These are phyloP conservation scores for Trichoderma erinaceum DNA, from an alignment of 495 filamentous ascomycete genomes.

Conservation along the genomic window DNA sequence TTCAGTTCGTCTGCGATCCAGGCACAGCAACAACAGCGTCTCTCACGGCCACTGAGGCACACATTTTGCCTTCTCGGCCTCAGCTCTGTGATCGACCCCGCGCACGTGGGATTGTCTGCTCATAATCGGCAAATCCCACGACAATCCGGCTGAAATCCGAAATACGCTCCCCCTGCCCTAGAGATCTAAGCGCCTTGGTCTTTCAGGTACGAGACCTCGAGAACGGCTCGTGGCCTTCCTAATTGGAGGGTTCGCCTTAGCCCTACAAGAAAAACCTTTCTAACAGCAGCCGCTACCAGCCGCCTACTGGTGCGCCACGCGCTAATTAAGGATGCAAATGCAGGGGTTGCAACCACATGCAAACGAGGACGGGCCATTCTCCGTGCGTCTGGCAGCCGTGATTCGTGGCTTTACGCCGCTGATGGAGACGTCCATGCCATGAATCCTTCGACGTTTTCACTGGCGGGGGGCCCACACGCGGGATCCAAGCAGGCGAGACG, in stretches of 20 bases:
- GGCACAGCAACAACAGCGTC: too few species aligned
- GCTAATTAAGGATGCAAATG: background rate
- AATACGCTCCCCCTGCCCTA: background rate
- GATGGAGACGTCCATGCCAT: background rate
- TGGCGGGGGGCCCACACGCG: background rate
- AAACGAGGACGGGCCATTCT: background rate
- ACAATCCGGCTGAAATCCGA: constrained; percentile 12
- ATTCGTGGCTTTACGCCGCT: background rate
- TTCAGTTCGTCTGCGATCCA: too few species aligned
- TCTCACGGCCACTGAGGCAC: too few species aligned
- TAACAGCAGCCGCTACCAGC: background rate
- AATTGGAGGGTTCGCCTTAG: background rate
- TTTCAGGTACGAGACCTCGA: background rate
- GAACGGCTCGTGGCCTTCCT: background rate
- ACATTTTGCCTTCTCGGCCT: background rate
- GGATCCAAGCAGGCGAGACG: background rate
- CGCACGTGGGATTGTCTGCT: constrained; percentile 1
- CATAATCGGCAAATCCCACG: background rate
- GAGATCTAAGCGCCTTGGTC: constrained; percentile 11
- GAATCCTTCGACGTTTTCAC: constrained; percentile 8
- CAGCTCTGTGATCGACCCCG: background rate
- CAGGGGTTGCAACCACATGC: background rate
- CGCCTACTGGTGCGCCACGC: background rate
- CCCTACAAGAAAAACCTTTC: background rate
- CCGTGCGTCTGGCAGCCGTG: background rate